Conservation (phyloP, 495 filamentous ascomycete genomes). For the Hyaloscypha bicolor region DNA sequence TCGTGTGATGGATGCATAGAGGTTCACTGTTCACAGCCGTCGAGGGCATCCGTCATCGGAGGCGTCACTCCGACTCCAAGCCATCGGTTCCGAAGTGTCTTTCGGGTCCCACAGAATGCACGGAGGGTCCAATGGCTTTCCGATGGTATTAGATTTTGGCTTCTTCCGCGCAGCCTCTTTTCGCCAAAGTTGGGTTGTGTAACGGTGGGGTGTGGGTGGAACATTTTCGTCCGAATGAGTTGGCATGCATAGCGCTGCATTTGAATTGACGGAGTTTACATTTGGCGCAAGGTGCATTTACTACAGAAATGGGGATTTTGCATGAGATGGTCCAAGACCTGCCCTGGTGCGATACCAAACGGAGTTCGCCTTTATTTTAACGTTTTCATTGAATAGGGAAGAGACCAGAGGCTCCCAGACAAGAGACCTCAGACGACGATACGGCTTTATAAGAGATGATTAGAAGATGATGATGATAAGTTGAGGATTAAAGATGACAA, state of each 20-base stretch:
- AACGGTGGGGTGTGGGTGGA: background rate
- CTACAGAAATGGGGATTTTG: background rate
- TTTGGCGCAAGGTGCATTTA: background rate
- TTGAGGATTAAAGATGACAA: background rate
- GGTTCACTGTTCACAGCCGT: background rate
- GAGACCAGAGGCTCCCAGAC: background rate
- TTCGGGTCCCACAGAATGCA: background rate
- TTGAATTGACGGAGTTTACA: background rate
- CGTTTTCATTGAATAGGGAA: background rate
- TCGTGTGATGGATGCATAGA: background rate
- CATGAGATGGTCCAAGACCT: background rate
- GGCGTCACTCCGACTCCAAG: background rate
- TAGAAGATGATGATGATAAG: background rate
- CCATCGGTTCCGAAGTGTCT: background rate
- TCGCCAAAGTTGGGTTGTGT: background rate
- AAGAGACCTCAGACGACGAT: background rate
- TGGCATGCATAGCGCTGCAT: background rate
- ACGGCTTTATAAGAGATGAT: constrained; percentile 1
- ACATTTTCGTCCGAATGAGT: background rate
- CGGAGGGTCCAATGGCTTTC: background rate
- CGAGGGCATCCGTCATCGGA: background rate
- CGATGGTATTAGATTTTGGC: background rate
- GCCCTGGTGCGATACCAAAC: background rate
- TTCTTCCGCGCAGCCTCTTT: background rate
- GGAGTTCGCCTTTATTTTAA: background rate